These are phyloP conservation scores for Pythium rhizo-oryzae DNA, from an alignment of 352 stramenopile species.

Conservation along the genomic window DNA sequence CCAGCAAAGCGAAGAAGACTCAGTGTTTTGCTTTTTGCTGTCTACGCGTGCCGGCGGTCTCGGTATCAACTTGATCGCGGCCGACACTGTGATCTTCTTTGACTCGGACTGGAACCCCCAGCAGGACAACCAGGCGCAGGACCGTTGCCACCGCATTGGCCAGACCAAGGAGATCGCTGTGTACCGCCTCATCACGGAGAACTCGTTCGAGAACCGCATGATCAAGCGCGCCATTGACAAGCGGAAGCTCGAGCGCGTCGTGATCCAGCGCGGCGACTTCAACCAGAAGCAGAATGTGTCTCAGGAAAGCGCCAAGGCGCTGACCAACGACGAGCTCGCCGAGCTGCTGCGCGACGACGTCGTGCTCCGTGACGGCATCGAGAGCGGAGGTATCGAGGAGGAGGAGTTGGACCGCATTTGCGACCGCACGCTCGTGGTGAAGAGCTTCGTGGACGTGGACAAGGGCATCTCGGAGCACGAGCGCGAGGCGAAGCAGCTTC, in stretches of 20 bases:
- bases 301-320: conserved; percentile 35
- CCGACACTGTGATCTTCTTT: conserved; percentile 97
- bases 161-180: conserved; percentile 91
- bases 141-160: conserved; percentile 90
- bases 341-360: conserved; percentile 78
- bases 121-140: conserved; percentile 93
- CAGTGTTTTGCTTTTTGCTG: conserved; percentile 83
- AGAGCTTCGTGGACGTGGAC: conserved; percentile 64
- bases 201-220: conserved; percentile 95
- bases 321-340: conserved; percentile 80
- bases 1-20: conserved; percentile 38
- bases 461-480: conserved; percentile 30
- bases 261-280: conserved; percentile 88
- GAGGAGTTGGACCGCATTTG: conserved; percentile 67
- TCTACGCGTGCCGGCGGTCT: conserved; percentile 95
- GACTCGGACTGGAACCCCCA: conserved; percentile 99
- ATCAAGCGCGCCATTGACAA: conserved; percentile 92
- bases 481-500: conserved; percentile 28
- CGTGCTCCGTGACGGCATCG: conserved; percentile 65
- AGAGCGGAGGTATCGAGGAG: conserved; percentile 72
- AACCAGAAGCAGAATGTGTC: conserved; percentile 47
- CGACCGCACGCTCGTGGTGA: conserved; percentile 70
- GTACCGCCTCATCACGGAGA: conserved; percentile 93
- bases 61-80: conserved; percentile 97
- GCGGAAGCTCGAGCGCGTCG: conserved; percentile 88